phyloP scores from a whole-genome alignment of 352 stramenopile species.

The Phytophthora melonis region DNA sequence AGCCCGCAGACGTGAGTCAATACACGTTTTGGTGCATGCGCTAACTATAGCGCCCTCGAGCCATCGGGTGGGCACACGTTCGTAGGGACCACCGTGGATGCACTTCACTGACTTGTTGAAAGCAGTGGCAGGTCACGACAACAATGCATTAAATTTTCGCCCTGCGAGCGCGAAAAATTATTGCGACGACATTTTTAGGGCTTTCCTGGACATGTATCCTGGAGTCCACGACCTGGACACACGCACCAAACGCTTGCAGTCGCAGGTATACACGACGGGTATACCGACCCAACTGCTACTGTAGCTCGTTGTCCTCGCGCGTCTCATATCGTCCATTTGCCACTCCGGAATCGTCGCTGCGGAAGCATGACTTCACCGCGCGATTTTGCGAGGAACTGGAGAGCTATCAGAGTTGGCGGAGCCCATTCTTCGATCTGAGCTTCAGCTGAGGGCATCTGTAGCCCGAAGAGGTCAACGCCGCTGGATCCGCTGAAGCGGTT shows the following conservation, averaged over 20 bases:
- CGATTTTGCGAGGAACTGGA: not conserved
- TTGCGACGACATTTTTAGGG: too few species aligned
- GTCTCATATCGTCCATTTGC: not conserved
- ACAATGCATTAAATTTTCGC: not conserved
- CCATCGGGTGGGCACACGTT: not conserved
- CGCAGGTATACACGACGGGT: not conserved
- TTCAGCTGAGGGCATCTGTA: not conserved
- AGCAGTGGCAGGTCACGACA: not conserved
- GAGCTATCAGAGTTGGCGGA: not conserved
- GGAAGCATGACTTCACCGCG: not conserved
- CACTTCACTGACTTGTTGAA: not conserved
- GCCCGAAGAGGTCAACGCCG: not conserved
- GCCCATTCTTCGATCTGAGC: not conserved
- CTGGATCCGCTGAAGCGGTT: not conserved
- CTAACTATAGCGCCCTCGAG: constrained; percentile 12
- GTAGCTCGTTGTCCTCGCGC: not conserved
- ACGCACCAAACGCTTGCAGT: not conserved
- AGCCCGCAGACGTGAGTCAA: not conserved
- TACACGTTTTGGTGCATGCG: not conserved
- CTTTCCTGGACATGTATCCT: too few species aligned
- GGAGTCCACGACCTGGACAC: not conserved
- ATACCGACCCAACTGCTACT: not conserved
- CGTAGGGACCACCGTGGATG: too few species aligned
- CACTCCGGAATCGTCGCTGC: not conserved
- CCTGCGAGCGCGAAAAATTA: not conserved